Base-by-base conservation (phyloP, 768 basidiomycete genomes). In the Leucosporidium creatinivorum region DNA sequence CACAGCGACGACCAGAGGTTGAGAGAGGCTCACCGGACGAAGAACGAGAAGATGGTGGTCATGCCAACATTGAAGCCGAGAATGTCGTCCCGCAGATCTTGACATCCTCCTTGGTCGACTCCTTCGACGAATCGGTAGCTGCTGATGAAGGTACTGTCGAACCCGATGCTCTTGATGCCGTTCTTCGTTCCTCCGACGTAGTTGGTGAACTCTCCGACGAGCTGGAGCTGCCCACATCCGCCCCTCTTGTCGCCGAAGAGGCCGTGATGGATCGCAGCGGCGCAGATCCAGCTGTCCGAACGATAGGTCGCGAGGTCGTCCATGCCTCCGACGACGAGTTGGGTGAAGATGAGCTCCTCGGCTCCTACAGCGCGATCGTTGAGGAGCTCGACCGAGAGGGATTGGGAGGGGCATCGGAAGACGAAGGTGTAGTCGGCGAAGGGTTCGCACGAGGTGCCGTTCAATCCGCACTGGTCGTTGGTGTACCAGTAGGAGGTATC, bases 251-350 rank as follows among this genome's bases (percentile, higher is more conserved):
- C 80, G 62, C 63, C 61, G 28, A 61, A 70, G 7, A 82, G 84
- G 77, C 76, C 91, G 86, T 86, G 85, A 80, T 92, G 90, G 50
- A 86, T 81, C 50, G 89, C 91, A 51, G 91, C 86, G 51, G 89
- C 85, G 76, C 91, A 93, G 48, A 92, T 84, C 76, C 92, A 93
- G 64, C 83, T 85, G 76, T 93, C 91, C 2, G 85, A 89, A 74
- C 91, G 83, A 74, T 92, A 93, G 6, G 89, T 91, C 21, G 76
- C 75, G 57, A 85, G 81, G 0, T 68, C 68, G 78, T 91, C 89
- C 3, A 90, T 89, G 23, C 91, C 91, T n/a, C 91, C 91, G 2
- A 93, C 87, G 57, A 93, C 81, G 28, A 92, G 80, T 10, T 90
- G 89, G 26, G 84, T 82, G 71, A 85, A 89, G 56, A 83, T 84